A percentile compares a stretch with the other conserved stretches of the same genome.
phyloP scores from a whole-genome alignment of 176 grass and related monocot species.

The Metroxylon sagu region DNA sequence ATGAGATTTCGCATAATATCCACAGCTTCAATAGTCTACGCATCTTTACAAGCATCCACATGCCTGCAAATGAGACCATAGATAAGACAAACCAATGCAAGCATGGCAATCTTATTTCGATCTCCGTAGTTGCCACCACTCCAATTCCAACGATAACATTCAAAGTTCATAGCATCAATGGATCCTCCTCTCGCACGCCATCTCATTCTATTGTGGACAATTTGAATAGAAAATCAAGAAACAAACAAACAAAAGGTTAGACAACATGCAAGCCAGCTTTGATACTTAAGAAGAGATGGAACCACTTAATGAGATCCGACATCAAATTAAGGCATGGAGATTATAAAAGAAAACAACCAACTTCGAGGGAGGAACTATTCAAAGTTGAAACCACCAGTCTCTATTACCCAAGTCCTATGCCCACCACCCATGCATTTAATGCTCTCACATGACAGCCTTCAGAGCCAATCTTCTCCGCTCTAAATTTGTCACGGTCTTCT shows the following conservation, averaged over 20 bases:
- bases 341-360: conserved; percentile 11
- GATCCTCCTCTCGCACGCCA: no score
- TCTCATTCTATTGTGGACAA: no score
- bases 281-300: conserved; percentile 41
- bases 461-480: conserved; percentile 3
- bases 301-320: conserved; percentile 73
- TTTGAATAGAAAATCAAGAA: conserved; percentile 3
- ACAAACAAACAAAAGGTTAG: conserved; percentile 34
- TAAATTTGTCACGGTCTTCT: neutral
- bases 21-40: no score
- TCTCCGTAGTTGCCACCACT: no score
- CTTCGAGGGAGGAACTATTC: conserved; percentile 13
- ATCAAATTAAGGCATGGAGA: conserved; percentile 17
- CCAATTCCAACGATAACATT: no score
- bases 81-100: no score
- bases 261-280: conserved; percentile 59
- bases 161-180: no score
- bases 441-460: conserved; percentile 48
- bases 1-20: no score
- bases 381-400: conserved; percentile 41
- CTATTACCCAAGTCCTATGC: conserved; percentile 35
- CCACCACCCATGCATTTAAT: conserved; percentile 36
- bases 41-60: no score
- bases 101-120: no score
- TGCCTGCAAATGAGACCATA: no score